phyloP scores from a whole-genome alignment of 2,329 filamentous ascomycete genomes.

The Pseudofabraea citricarpa region DNA sequence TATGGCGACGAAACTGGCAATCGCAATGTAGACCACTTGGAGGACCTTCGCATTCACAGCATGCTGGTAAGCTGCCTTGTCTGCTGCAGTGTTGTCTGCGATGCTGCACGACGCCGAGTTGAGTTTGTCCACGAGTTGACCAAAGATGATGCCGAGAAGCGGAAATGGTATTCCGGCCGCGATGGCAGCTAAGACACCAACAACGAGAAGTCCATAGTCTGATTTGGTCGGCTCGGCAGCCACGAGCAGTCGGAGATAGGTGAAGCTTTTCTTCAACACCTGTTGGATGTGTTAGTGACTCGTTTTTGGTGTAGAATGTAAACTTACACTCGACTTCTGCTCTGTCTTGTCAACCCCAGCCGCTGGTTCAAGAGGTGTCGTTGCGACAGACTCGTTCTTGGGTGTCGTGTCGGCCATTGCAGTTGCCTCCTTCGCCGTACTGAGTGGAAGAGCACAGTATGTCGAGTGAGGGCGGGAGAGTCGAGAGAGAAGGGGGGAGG shows the following conservation, averaged over 20 bases:
- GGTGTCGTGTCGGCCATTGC: no score
- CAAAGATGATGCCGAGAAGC: constrained; percentile 59
- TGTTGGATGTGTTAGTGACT: no score
- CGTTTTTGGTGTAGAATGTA: no score
- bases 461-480: no score
- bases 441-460: no score
- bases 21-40: constrained; percentile 57
- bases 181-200: constrained; percentile 41
- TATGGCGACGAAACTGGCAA: constrained; percentile 58
- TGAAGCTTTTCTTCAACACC: constrained; percentile 5
- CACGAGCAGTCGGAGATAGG: constrained; percentile 12
- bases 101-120: constrained; percentile 42
- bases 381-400: no score
- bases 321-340: no score
- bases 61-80: constrained; percentile 1
- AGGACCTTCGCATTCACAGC: constrained; percentile 47
- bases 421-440: no score
- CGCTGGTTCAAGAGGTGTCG: no score
- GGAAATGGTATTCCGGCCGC: constrained; percentile 58
- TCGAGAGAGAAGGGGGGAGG: no score
- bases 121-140: constrained; percentile 58
- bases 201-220: constrained; percentile 29
- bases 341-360: no score
- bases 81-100: constrained; percentile 4
- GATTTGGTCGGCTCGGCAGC: constrained; percentile 9